These are phyloP conservation scores for Darksidea phi DNA, from an alignment of 495 filamentous ascomycete species.

Conservation along the genomic window DNA sequence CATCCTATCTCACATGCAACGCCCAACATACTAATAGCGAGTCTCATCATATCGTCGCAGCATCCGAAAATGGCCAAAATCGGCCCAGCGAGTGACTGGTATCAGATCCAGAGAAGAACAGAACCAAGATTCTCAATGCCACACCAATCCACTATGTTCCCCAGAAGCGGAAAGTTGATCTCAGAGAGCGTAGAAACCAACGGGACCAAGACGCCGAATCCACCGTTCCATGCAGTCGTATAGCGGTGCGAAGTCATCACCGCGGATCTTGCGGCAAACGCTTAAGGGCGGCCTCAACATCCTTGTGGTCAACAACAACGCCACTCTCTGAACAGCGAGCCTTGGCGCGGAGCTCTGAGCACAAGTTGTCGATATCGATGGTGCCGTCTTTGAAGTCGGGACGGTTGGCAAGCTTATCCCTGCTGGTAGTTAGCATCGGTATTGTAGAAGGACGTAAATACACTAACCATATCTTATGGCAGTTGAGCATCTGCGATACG, in stretches of 20 bases:
- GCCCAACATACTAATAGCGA: too few species aligned
- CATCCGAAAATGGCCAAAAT: too few species aligned
- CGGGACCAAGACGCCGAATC: neutral
- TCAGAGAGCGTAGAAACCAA: neutral
- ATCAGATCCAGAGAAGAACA: too few species aligned
- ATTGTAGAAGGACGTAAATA: slow-evolving; percentile 21
- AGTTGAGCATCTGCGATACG: slow-evolving; percentile 67
- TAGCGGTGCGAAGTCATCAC: neutral
- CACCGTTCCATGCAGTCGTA: slow-evolving; percentile 8
- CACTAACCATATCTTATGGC: slow-evolving; percentile 88
- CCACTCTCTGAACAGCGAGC: slow-evolving; percentile 92
- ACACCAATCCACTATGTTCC: too few species aligned
- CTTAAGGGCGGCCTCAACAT: slow-evolving; percentile 63
- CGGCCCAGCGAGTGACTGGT: too few species aligned
- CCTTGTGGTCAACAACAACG: slow-evolving; percentile 84
- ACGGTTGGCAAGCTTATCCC: slow-evolving; percentile 88
- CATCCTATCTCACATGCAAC: too few species aligned
- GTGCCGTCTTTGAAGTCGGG: slow-evolving; percentile 83
- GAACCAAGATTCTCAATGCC: too few species aligned
- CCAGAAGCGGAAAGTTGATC: too few species aligned
- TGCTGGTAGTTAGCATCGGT: slow-evolving; percentile 42
- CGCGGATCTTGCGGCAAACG: slow-evolving; percentile 26
- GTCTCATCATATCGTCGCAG: too few species aligned
- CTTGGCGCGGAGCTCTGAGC: slow-evolving; percentile 90
- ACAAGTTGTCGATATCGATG: slow-evolving; percentile 89